These are phyloP conservation scores for Sporobolomyces pararoseus DNA, from an alignment of 768 basidiomycete genomes.

Conservation along the genomic window DNA sequence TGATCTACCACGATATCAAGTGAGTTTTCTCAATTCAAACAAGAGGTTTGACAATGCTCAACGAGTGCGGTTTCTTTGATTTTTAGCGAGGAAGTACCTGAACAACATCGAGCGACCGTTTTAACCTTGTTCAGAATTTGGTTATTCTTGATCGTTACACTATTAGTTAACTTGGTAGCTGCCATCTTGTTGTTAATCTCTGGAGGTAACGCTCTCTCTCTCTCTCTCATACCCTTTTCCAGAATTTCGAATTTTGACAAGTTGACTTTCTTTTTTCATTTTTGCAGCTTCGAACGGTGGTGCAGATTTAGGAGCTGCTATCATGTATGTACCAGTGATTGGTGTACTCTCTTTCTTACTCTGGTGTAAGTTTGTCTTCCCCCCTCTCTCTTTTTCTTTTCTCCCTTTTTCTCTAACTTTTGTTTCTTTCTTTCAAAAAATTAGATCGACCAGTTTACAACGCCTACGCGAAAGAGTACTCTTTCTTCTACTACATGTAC, in stretches of 20 bases:
- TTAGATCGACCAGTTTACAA: slow-evolving; percentile 84
- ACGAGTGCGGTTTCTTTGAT: not conserved
- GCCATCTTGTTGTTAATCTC: slow-evolving; percentile 79
- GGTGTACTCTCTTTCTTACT: slow-evolving; percentile 74
- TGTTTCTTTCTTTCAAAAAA: too few species aligned
- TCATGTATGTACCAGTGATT: slow-evolving; percentile 77
- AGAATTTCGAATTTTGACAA: not conserved
- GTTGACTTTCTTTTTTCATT: slow-evolving; percentile 19
- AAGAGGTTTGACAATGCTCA: not conserved
- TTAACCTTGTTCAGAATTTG: slow-evolving; percentile 87
- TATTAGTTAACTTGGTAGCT: slow-evolving; percentile 83
- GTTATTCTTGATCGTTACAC: slow-evolving; percentile 77
- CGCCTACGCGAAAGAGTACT: slow-evolving; percentile 86
- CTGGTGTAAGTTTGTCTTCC: slow-evolving; percentile 58
- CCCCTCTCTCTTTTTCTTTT: not conserved
- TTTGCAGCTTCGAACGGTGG: slow-evolving; percentile 54
- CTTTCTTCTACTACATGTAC: slow-evolving; percentile 90
- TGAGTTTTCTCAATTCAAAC: not conserved
- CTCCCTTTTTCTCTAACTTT: not conserved
- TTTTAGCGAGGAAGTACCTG: slow-evolving; percentile 64
- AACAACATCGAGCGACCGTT: slow-evolving; percentile 70
- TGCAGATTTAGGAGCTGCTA: slow-evolving; percentile 73
- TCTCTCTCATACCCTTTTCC: not conserved
- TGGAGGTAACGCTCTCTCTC: slow-evolving; percentile 53
- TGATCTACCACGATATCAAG: slow-evolving; percentile 87